Evolutionary conservation across 2,329 filamentous ascomycete species (phyloP).

Genomic region (Neospermospora avenae): DNA sequence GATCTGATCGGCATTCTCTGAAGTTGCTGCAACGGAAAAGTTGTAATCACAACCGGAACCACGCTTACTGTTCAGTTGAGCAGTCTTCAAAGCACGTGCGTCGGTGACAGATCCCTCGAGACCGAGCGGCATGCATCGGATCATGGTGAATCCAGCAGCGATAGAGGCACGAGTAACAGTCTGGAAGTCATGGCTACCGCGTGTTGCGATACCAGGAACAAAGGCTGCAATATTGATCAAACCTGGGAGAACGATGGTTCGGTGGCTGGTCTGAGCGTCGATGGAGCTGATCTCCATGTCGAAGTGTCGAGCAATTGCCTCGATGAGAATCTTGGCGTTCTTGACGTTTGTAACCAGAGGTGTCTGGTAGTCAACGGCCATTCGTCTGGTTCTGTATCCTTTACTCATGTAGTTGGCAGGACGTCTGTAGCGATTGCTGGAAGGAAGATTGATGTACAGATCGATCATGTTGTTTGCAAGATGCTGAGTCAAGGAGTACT

Average conservation of each 20-base stretch:
- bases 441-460: slow-evolving; percentile 98
- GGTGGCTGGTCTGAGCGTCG: slow-evolving; percentile 90
- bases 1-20: slow-evolving; percentile 71
- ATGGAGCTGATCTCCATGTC: slow-evolving; percentile 77
- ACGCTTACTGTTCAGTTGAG: slow-evolving; percentile 66
- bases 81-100: slow-evolving; percentile 65
- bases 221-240: slow-evolving; percentile 79
- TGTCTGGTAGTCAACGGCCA: slow-evolving; percentile 95
- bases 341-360: slow-evolving; percentile 98
- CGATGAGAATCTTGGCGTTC: slow-evolving; percentile 95
- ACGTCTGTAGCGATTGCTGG: slow-evolving; percentile 93
- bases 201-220: slow-evolving; percentile 66
- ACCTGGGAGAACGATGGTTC: slow-evolving; percentile 69
- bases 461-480: slow-evolving; percentile 97
- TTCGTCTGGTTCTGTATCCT: slow-evolving; percentile 92
- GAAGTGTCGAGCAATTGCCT: slow-evolving; percentile 88
- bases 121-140: slow-evolving; percentile 74
- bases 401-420: slow-evolving; percentile 98
- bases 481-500: slow-evolving; percentile 96
- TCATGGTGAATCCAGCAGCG: slow-evolving; percentile 74
- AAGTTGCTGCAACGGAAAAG: slow-evolving; percentile 72
- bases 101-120: slow-evolving; percentile 71
- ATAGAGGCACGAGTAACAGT: slow-evolving; percentile 70
- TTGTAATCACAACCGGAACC: slow-evolving; percentile 76
- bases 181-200: slow-evolving; percentile 65